phyloP scores from a whole-genome alignment of 495 filamentous ascomycete genomes.

The Lasiosphaeris hirsuta region DNA sequence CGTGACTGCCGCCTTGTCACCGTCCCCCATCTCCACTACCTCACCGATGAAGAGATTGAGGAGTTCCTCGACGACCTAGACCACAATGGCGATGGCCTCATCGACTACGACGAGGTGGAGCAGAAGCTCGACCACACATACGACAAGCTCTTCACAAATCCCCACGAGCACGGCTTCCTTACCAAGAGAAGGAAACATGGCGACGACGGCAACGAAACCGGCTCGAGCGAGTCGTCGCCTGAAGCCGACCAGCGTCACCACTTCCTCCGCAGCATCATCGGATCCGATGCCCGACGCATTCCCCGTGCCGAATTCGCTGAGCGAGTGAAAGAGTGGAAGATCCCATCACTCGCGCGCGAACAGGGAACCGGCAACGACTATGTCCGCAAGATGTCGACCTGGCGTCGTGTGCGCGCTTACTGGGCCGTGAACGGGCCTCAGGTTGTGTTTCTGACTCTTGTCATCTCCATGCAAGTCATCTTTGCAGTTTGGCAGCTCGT shows the following conservation, averaged over 20 bases:
- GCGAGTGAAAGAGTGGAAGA: conserved; percentile 31
- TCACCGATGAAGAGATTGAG: conserved; percentile 14
- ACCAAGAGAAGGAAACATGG: not conserved
- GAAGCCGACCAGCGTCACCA: conserved; percentile 24
- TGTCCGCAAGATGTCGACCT: conserved; percentile 20
- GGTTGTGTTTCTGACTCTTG: conserved; percentile 30
- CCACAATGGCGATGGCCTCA: conserved; percentile 33
- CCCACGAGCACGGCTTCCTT: too few relatives aligned
- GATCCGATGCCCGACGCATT: conserved; percentile 25
- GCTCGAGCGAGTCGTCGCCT: too few relatives aligned
- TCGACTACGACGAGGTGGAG: conserved; percentile 37
- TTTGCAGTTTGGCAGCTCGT: conserved; percentile 40
- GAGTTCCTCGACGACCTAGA: conserved; percentile 38
- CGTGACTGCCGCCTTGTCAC: not conserved
- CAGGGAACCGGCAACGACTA: conserved; percentile 25
- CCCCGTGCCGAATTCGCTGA: conserved; percentile 30
- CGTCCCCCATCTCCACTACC: conserved; percentile 16
- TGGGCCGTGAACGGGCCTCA: conserved; percentile 33
- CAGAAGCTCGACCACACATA: conserved; percentile 35
- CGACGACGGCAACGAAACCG: conserved; percentile 10
- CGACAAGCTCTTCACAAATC: conserved; percentile 35
- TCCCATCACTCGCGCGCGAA: conserved; percentile 27
- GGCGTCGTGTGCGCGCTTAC: conserved; percentile 26
- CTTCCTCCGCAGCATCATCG: conserved; percentile 36
- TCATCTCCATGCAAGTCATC: conserved; percentile 31